Base-by-base conservation (phyloP, 78 protist genomes). In the Capsaspora owczarzaki region DNA sequence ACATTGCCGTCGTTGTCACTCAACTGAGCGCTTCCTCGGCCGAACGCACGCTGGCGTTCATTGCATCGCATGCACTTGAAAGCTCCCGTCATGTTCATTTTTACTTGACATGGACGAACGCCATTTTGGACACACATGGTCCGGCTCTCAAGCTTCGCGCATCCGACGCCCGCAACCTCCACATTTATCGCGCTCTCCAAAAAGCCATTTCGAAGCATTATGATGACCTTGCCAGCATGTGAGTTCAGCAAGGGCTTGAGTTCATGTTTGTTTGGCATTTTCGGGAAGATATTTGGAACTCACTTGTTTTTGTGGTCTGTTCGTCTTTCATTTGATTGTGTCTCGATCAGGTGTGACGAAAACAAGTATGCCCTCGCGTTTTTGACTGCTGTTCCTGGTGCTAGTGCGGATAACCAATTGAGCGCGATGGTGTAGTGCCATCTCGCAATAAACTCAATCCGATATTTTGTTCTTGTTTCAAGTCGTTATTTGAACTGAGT, bases 71-170 rank as follows among this genome's bases (percentile, higher is more conserved):
- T 20, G 72, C 40, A 35, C 84, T 82, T 69, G 87, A 74, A 42
- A 49, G 29, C 41, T 63, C 88, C 4, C 86, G 75, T 27, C 90
- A 87, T 79, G 33, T 92, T 22, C 91, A 92, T 61, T 87, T 84
- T 56, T 89, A 89, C 76, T 56, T 92, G 82, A 29, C 23, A 25
- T 92, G 95, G 95, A 27, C 70, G 47, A 46, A 46, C 60, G 56
- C 38, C 41, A 66, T 89, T 5, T 60, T 88, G 35, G 40, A 41
- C 37, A 71, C 71, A 2, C 95, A 92, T 82, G 91, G 92, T 27
- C 82, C n/a, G n/a, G n/a, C n/a, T n/a, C n/a, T n/a, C n/a, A n/a
- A n/a, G n/a, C n/a, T n/a, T n/a, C n/a, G n/a, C n/a, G n/a, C n/a
- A n/a, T n/a, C n/a, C n/a, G n/a, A n/a, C n/a, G n/a, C n/a, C n/a